These are phyloP conservation scores for Phytophthora idaei DNA, from an alignment of 352 stramenopile genomes.

Conservation along the genomic window DNA sequence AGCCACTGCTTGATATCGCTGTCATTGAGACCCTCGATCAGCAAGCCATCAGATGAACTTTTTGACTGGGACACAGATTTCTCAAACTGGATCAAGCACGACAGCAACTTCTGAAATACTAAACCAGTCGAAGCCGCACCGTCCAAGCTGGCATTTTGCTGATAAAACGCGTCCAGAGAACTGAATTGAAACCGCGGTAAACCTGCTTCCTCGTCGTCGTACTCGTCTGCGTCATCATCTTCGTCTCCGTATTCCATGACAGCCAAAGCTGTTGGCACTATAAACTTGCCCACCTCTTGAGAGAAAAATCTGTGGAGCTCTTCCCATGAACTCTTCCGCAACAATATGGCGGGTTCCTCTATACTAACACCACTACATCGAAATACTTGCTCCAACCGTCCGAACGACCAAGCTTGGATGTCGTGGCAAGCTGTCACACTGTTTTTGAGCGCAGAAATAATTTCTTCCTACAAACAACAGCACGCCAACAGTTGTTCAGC, in stretches of 20 bases:
- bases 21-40: conserved; percentile 24
- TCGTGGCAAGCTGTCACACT: conserved; percentile 44
- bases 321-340: conserved; percentile 47
- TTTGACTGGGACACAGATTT: conserved; percentile 29
- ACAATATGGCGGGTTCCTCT: conserved; percentile 14
- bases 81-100: conserved; percentile 54
- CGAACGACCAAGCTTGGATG: conserved; percentile 50
- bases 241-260: conserved; percentile 15
- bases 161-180: conserved; percentile 56
- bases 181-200: conserved; percentile 41
- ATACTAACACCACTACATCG: not conserved
- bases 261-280: conserved; percentile 28
- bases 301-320: conserved; percentile 48
- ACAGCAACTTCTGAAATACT: conserved; percentile 54
- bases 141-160: conserved; percentile 50
- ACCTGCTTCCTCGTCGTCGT: conserved; percentile 25
- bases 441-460: conserved; percentile 60
- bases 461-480: conserved; percentile 47
- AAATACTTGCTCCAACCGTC: conserved; percentile 51
- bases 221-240: conserved; percentile 37
- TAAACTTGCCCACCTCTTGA: conserved; percentile 48
- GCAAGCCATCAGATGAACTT: conserved; percentile 27
- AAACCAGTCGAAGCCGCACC: conserved; percentile 48
- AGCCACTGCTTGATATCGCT: conserved; percentile 48
- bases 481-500: not conserved